phyloP scores from a whole-genome alignment of 2,329 filamentous ascomycete species.

The Sporothrix pseudoabietina region DNA sequence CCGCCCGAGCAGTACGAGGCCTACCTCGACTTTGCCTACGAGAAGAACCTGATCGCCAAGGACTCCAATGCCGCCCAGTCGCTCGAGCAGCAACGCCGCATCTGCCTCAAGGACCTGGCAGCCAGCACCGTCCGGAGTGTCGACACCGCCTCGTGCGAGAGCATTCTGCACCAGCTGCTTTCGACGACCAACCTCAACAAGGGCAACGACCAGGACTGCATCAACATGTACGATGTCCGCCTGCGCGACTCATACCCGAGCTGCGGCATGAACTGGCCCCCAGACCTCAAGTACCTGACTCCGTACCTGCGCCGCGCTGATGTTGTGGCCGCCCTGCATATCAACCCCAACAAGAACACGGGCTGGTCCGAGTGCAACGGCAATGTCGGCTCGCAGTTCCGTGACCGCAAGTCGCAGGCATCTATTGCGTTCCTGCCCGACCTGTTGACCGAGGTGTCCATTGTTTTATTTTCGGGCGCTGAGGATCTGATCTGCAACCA shows the following conservation, averaged over 20 bases:
- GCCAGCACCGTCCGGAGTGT: constrained; percentile 57
- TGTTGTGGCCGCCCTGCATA: constrained; percentile 77
- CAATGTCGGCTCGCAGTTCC: constrained; percentile 73
- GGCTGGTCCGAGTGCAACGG: constrained; percentile 93
- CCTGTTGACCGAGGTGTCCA: constrained; percentile 73
- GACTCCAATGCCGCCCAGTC: constrained; percentile 64
- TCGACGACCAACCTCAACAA: constrained; percentile 58
- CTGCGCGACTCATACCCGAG: constrained; percentile 76
- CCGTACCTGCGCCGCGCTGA: constrained; percentile 84
- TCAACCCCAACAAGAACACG: constrained; percentile 76
- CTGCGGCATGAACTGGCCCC: constrained; percentile 98
- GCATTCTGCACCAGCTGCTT: constrained; percentile 73
- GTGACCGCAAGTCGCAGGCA: constrained; percentile 68
- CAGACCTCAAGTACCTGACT: constrained; percentile 74
- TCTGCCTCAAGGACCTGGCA: constrained; percentile 67
- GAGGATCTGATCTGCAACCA: constrained; percentile 98
- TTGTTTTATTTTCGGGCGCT: constrained; percentile 89
- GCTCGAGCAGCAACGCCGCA: constrained; percentile 68
- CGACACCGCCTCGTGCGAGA: constrained; percentile 72
- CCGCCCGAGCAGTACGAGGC: constrained; percentile 86
- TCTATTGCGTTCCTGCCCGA: constrained; percentile 74
- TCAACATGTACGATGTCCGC: constrained; percentile 97
- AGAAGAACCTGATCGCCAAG: constrained; percentile 70
- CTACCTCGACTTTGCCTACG: constrained; percentile 80
- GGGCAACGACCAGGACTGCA: constrained; percentile 61